These are phyloP conservation scores for Adansonia grandidieri DNA, from an alignment of 441 rosid genomes.

Conservation along the genomic window DNA sequence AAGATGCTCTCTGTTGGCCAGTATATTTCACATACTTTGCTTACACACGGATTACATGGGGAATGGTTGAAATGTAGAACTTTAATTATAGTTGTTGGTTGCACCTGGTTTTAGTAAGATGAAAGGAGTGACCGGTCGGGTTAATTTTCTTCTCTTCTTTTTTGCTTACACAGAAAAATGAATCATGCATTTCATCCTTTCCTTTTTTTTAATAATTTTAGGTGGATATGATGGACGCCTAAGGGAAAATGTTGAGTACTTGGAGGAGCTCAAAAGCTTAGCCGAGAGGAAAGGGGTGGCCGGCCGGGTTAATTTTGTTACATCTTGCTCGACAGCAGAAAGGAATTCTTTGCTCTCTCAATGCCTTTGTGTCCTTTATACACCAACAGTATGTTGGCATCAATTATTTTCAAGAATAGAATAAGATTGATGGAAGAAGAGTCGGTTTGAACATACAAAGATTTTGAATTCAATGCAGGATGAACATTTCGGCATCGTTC, in stretches of 20 bases:
- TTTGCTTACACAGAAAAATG: not conserved
- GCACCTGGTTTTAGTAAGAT: not conserved
- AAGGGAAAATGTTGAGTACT: conserved; percentile 83
- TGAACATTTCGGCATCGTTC: conserved; percentile 95
- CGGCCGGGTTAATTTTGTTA: conserved; percentile 56
- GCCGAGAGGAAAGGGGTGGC: conserved; percentile 69
- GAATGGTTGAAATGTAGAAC: not conserved
- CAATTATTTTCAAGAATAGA: not conserved
- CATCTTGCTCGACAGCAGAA: conserved; percentile 85
- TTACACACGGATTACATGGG: not conserved
- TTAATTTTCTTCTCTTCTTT: no score
- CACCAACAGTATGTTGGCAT: conserved; percentile 62
- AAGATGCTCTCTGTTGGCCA: not conserved
- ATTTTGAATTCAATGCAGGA: conserved; percentile 52
- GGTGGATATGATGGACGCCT: conserved; percentile 87
- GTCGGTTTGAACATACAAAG: not conserved
- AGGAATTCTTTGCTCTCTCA: conserved; percentile 75
- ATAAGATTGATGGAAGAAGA: not conserved
- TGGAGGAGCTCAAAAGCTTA: conserved; percentile 73
- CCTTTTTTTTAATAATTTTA: conserved; percentile 30
- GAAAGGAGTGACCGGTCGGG: no score
- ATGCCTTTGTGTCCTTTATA: conserved; percentile 82
- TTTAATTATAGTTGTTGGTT: not conserved
- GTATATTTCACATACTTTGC: not conserved
- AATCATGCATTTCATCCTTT: not conserved